A percentile compares a stretch with the other conserved stretches of the same genome.
phyloP scores from a whole-genome alignment of 2,329 filamentous ascomycete species.

The Colletotrichum liriopes region DNA sequence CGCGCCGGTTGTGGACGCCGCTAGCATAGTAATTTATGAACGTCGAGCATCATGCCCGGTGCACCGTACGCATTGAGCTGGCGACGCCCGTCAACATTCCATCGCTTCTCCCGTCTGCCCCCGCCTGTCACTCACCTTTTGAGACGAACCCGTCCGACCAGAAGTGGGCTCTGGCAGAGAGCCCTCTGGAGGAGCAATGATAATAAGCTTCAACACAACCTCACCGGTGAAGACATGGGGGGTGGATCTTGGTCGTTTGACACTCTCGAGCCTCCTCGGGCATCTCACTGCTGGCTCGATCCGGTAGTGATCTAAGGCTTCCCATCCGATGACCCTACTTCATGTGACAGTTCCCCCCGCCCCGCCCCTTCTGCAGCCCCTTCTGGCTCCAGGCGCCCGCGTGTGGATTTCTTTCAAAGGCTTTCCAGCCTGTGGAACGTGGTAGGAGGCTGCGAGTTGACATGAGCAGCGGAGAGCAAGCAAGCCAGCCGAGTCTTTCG shows the following conservation, averaged over 20 bases:
- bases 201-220: slow-evolving; percentile 32
- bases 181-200: not conserved
- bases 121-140: not conserved
- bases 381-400: not conserved
- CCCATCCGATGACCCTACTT: not conserved
- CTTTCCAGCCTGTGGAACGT: slow-evolving; percentile 2
- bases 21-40: not conserved
- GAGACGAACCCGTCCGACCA: slow-evolving; percentile 33
- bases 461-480: slow-evolving; percentile 4
- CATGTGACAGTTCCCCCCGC: not conserved
- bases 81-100: not conserved
- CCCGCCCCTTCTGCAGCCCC: not conserved
- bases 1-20: slow-evolving; percentile 9
- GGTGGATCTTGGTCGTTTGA: no score
- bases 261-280: slow-evolving; percentile 2
- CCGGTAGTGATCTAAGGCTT: not conserved
- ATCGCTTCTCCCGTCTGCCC: not conserved
- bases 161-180: not conserved
- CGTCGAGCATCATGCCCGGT: not conserved
- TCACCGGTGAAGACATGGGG: slow-evolving; percentile 15
- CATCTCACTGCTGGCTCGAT: not conserved
- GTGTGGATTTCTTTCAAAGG: not conserved
- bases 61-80: not conserved
- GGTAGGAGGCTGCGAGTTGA: not conserved
- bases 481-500: slow-evolving; percentile 16